Base-by-base conservation (phyloP, 1,284 basidiomycete genomes). In the Cryptococcus sp. region DNA sequence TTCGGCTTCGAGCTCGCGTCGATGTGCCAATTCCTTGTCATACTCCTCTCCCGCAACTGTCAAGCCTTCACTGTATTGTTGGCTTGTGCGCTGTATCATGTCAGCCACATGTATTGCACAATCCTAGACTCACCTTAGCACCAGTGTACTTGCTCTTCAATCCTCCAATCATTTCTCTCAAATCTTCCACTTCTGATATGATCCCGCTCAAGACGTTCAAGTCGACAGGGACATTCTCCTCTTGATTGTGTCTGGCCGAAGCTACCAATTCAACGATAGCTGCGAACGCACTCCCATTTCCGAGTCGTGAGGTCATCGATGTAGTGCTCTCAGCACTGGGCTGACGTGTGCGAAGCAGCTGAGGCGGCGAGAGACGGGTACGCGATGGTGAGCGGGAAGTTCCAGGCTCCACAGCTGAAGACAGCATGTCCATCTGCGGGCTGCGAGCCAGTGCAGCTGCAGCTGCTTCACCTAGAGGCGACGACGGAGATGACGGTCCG, bases 11-110 rank as follows among this genome's bases (percentile, higher is more conserved):
- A 91, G 90, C 64, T 96, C 93, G 22, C 89, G 85, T 20, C 94
- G 85, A 30, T 88, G 86, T 55, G 89, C 86, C 47, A 93, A 83
- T 77, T 98, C 94, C 57, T 85, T 86, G 74, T 96, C 93, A 72
- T 94, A 97, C 75, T 98, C 94, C 53, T 89, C 88, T 64, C 93
- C 90, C 2, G 95, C 94, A 43, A 93, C 90, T 0, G 88, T 88
- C 55, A 98, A 82, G 16, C 95, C 94, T 64, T 94, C 90, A 58
- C 93, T 90, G 66, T 91, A 93, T 68, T 92, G 90, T 71, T 91
- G 90, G 74, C 91, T 95, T 47, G 88, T 85, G 54, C 91, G 82
- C 90, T 93, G 71, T 3, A 20, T 30, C 46, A 27, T 20, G 48
- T 51, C 23, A 56, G 45, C 20, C 16, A n/a, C 51, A n/a, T 47